These are phyloP conservation scores for Penicillium lagena DNA, from an alignment of 495 filamentous ascomycete species.

Conservation along the genomic window DNA sequence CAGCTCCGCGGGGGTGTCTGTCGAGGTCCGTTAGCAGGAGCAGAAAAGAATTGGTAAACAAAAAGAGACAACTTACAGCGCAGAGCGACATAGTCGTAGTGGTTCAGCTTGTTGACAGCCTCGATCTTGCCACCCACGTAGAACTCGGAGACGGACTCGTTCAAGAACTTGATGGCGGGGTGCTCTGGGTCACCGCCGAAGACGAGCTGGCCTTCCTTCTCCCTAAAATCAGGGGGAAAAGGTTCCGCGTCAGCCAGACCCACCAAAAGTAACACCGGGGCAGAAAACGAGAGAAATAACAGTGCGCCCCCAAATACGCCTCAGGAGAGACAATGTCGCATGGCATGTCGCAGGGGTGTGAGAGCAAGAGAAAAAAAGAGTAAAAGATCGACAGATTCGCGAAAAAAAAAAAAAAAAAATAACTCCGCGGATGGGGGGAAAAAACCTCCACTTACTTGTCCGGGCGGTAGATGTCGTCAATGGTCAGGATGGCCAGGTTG, in stretches of 20 bases:
- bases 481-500: constrained; percentile 89
- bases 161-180: constrained; percentile 85
- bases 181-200: constrained; percentile 93
- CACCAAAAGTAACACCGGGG: constrained; percentile 8
- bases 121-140: constrained; percentile 95
- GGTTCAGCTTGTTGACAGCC: constrained; percentile 87
- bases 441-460: constrained; percentile 67
- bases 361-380: neutral
- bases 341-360: constrained; percentile 1
- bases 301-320: too few species aligned
- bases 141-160: constrained; percentile 71
- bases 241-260: constrained; percentile 25
- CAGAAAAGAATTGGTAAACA: neutral
- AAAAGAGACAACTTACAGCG: constrained; percentile 60
- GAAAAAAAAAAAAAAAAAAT: constrained; percentile 3
- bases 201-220: constrained; percentile 83
- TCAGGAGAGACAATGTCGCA: too few species aligned
- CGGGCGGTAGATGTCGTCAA: constrained; percentile 93
- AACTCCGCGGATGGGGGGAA: too few species aligned
- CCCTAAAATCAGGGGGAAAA: constrained; percentile 46
- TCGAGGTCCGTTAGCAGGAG: neutral
- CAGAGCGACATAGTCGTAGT: constrained; percentile 97
- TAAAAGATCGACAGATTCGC: constrained; percentile 4
- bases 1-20: constrained; percentile 90
- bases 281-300: too few species aligned